phyloP scores from a whole-genome alignment of 768 basidiomycete species.

The Crucibulum laeve region DNA sequence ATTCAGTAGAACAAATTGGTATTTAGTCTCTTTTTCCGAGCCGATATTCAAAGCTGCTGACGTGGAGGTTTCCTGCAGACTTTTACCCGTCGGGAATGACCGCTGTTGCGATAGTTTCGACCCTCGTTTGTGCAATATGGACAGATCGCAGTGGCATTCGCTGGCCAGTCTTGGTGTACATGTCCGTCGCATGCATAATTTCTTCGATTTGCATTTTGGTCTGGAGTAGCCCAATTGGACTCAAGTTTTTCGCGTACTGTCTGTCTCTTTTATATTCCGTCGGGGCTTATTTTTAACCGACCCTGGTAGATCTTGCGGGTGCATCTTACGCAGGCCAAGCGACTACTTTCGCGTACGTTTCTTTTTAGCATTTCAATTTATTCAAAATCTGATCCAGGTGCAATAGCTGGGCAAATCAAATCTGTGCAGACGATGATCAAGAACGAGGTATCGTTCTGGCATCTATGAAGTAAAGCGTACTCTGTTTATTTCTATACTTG shows the following conservation, averaged over 20 bases:
- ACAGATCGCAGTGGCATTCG: constrained; percentile 54
- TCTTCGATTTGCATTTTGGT: constrained; percentile 57
- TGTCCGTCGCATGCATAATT: constrained; percentile 49
- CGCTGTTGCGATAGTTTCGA: constrained; percentile 60
- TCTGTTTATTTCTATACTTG: not conserved
- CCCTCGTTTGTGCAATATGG: constrained; percentile 58
- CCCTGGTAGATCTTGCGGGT: constrained; percentile 45
- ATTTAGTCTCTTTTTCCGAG: constrained; percentile 7
- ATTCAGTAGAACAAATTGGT: constrained; percentile 61
- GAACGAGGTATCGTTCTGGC: constrained; percentile 68
- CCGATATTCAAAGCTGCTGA: not conserved
- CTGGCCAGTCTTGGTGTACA: constrained; percentile 65
- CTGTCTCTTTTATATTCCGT: constrained; percentile 13
- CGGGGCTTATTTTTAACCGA: not conserved
- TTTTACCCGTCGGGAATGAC: constrained; percentile 61
- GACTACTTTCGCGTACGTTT: constrained; percentile 62
- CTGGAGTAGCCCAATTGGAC: constrained; percentile 52
- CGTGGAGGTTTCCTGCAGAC: constrained; percentile 7
- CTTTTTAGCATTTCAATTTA: constrained; percentile 3
- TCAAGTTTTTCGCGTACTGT: constrained; percentile 80
- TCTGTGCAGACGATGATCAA: constrained; percentile 66
- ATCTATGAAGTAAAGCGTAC: constrained; percentile 60
- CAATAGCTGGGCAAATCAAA: constrained; percentile 73
- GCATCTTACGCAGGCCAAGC: constrained; percentile 75
- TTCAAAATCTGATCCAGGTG: not conserved